phyloP scores from a whole-genome alignment of 331 rosid genomes.

The Saraca asoca region DNA sequence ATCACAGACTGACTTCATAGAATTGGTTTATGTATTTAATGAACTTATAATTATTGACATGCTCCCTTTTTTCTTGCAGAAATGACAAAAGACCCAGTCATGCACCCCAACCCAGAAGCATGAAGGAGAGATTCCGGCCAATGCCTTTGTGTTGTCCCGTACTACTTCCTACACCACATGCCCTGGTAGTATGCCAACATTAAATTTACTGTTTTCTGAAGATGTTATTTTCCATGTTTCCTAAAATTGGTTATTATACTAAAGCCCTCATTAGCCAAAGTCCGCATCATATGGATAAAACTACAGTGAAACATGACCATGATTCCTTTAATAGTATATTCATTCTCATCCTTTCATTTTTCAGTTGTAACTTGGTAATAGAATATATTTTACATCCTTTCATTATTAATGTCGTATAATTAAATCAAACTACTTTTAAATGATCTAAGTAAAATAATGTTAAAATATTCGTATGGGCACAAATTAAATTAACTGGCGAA shows the following conservation, averaged over 20 bases:
- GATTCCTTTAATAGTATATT: background rate
- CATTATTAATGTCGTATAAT: too few relatives aligned
- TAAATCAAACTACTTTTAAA: too few relatives aligned
- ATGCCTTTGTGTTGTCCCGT: slow-evolving; percentile 92
- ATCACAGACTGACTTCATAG: background rate
- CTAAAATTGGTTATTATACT: slow-evolving; percentile 4
- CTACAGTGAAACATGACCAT: slow-evolving; percentile 9
- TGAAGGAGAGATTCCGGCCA: slow-evolving; percentile 82
- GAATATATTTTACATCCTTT: background rate
- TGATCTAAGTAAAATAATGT: too few relatives aligned
- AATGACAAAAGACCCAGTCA: slow-evolving; percentile 54
- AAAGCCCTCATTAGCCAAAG: background rate
- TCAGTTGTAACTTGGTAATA: background rate
- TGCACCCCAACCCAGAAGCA: slow-evolving; percentile 50
- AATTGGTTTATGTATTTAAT: background rate
- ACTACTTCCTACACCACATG: slow-evolving; percentile 93
- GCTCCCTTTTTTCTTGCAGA: slow-evolving; percentile 57
- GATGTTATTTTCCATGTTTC: slow-evolving; percentile 6
- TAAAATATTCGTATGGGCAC: too few relatives aligned
- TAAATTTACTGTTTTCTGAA: slow-evolving; percentile 22
- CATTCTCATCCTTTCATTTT: background rate
- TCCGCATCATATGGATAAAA: slow-evolving; percentile 11
- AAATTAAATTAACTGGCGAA: too few relatives aligned
- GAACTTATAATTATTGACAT: slow-evolving; percentile 31
- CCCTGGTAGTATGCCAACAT: slow-evolving; percentile 64